These are phyloP conservation scores for Talaromyces piceae DNA, from an alignment of 2,329 filamentous ascomycete genomes.

Conservation along the genomic window DNA sequence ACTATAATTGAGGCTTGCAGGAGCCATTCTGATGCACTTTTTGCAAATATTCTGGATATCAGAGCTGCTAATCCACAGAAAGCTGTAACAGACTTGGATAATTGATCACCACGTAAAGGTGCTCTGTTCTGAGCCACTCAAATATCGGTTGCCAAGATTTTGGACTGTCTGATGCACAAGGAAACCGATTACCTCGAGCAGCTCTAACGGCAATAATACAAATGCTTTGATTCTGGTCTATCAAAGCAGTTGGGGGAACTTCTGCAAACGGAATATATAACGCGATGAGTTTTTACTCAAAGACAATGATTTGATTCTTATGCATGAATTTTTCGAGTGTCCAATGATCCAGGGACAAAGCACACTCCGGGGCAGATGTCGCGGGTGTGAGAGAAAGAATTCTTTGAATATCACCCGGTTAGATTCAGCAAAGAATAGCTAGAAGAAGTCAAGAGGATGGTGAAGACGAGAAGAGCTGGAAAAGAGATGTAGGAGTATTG, in stretches of 20 bases:
- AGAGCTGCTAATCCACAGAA: background rate
- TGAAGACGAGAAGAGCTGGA: background rate
- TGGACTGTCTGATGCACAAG: background rate
- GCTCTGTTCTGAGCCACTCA: background rate
- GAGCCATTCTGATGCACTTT: conserved; percentile 51
- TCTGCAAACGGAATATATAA: background rate
- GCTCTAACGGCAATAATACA: background rate
- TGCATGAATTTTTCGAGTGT: background rate
- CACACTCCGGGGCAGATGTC: background rate
- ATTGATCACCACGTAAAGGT: background rate
- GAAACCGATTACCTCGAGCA: background rate
- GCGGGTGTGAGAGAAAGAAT: background rate
- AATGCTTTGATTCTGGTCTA: background rate
- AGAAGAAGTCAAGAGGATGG: conserved; percentile 13
- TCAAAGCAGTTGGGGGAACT: background rate
- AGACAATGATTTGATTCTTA: background rate
- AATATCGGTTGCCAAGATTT: background rate
- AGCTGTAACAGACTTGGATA: background rate
- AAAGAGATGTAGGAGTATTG: background rate
- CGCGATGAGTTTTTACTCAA: background rate
- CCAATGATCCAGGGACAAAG: background rate
- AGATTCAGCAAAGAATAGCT: conserved; percentile 1
- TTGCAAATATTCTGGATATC: background rate
- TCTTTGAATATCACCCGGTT: background rate
- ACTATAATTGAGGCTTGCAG: conserved; percentile 48